Evolutionary conservation across 129 eudicot genomes (phyloP).

Genomic region (Rutidosis leptorrhynchoides): DNA sequence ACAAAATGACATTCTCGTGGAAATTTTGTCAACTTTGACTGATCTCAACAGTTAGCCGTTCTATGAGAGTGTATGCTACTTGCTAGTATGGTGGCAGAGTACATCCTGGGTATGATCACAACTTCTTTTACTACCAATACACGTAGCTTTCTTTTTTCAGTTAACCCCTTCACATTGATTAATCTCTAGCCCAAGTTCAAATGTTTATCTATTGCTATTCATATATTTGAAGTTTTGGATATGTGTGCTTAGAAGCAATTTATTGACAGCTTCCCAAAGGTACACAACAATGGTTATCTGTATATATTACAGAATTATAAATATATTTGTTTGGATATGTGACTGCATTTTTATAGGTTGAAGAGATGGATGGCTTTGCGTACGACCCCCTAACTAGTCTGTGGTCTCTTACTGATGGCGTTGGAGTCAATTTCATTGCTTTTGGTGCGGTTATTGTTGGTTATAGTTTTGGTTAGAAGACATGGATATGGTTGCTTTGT

Average conservation of each 20-base stretch:
- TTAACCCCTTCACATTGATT: not conserved
- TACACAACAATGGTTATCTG: constrained; percentile 75
- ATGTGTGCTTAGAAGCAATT: not conserved
- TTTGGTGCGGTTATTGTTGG: too few species aligned
- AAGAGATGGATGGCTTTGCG: constrained; percentile 96
- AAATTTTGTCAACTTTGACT: constrained; percentile 68
- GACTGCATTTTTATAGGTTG: constrained; percentile 38
- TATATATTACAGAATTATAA: not conserved
- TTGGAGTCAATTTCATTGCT: constrained; percentile 76
- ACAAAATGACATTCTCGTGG: too few species aligned
- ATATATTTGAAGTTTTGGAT: constrained; percentile 23
- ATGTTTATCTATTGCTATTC: constrained; percentile 1
- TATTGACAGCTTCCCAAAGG: constrained; percentile 82
- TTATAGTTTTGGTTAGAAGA: too few species aligned
- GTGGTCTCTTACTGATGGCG: constrained; percentile 77
- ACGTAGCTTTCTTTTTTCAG: too few species aligned
- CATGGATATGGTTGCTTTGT: too few species aligned
- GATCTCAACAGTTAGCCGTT: constrained; percentile 88
- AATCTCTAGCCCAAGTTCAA: not conserved
- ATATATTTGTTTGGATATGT: constrained; percentile 11
- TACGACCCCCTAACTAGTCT: constrained; percentile 75
- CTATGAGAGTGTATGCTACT: constrained; percentile 93
- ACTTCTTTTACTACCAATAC: not conserved
- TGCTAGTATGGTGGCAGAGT: constrained; percentile 72
- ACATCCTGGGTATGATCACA: constrained; percentile 69